Evolutionary conservation across 2,329 filamentous ascomycete genomes (phyloP).

Genomic region (Nannizziopsis barbatae): DNA sequence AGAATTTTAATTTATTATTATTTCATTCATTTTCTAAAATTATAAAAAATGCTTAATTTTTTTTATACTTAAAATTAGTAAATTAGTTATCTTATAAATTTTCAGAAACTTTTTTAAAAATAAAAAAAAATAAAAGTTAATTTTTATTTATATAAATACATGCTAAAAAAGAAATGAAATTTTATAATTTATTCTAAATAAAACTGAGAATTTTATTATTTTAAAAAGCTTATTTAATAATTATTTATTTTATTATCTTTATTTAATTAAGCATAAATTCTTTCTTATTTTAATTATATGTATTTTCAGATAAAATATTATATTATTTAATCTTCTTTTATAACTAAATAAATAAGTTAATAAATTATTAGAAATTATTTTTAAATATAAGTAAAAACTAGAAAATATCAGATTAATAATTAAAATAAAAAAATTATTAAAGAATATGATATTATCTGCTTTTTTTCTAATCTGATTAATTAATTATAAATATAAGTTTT

Average conservation of each 20-base stretch:
- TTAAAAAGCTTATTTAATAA: conserved; percentile 1
- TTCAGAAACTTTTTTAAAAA: too few relatives aligned
- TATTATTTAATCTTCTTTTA: conserved; percentile 5
- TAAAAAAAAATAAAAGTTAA: too few relatives aligned
- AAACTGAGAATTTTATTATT: background rate
- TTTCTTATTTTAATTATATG: conserved; percentile 9
- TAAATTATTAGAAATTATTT: background rate
- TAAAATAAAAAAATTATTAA: conserved; percentile 4
- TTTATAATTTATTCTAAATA: background rate
- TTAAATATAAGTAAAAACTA: background rate
- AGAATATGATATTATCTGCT: conserved; percentile 9
- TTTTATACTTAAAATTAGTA: background rate
- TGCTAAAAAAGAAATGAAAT: conserved; percentile 8
- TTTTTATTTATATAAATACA: too few relatives aligned
- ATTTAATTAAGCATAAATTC: background rate
- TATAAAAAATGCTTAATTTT: conserved; percentile 1
- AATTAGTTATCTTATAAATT: conserved; percentile 4
- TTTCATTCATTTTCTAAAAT: conserved; percentile 1
- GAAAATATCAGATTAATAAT: conserved; percentile 2
- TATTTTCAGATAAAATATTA: conserved; percentile 4
- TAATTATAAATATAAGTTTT: conserved; percentile 5
- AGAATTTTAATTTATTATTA: conserved; percentile 1
- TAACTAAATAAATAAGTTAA: background rate
- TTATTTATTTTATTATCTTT: conserved; percentile 5
- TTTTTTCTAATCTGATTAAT: conserved; percentile 8